Percentiles rank a stretch among this genome's conserved stretches.
Evolutionary conservation across 345 rosid genomes (phyloP).

Genomic region (Jatropha curcas): DNA sequence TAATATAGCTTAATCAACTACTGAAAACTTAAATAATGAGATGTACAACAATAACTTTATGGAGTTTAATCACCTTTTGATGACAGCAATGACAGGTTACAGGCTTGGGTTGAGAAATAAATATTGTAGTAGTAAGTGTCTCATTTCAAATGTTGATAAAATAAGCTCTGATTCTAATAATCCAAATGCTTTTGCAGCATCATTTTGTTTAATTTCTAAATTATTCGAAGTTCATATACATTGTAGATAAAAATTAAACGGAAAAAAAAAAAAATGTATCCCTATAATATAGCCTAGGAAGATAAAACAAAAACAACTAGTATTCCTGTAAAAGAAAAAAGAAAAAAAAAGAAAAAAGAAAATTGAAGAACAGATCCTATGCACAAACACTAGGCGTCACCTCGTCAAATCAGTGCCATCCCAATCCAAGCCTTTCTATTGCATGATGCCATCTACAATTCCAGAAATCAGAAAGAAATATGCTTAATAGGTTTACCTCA

Average conservation of each 20-base stretch:
- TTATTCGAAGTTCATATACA: conserved; percentile 12
- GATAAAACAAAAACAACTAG: neutral
- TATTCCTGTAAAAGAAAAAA: neutral
- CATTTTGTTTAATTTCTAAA: conserved; percentile 13
- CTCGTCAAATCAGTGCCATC: neutral
- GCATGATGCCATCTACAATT: neutral
- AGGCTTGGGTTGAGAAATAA: neutral
- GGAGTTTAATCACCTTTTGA: too few species aligned
- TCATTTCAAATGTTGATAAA: neutral
- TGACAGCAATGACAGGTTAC: too few species aligned
- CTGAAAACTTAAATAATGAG: too few species aligned
- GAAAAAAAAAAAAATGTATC: neutral
- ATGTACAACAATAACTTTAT: too few species aligned
- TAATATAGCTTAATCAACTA: too few species aligned
- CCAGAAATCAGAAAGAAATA: neutral
- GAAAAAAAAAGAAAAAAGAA: neutral
- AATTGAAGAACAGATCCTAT: neutral
- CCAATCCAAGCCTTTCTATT: neutral
- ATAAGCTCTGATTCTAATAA: neutral
- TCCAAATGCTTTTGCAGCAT: conserved; percentile 5
- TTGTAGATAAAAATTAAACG: neutral
- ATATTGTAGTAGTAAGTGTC: neutral
- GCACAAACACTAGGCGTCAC: neutral
- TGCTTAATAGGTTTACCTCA: neutral
- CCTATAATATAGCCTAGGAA: neutral